Evolutionary conservation across 805 yeast genomes (phyloP), one percentile per base, ranked within the genome.

Genomic region (Metschnikowia aberdeeniae): DNA sequence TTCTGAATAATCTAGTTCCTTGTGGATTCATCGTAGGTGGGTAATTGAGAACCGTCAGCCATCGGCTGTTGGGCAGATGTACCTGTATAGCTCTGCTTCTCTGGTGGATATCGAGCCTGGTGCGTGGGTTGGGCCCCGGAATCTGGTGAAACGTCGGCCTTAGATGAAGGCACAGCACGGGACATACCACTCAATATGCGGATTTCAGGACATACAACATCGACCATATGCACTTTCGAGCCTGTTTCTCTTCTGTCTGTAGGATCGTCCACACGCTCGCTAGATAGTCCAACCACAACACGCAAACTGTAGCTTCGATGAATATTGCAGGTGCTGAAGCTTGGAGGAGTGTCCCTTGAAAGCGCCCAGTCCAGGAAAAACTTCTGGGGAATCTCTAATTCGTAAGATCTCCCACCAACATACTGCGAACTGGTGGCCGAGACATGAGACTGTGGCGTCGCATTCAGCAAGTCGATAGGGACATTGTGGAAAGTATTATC

Each of bases 311-410:
- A 78, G n/a, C 47, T 51, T 32, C 85, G 66, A 9, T 65, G 56
- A 19, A 83, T 69, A 54, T 80, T 81, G 54, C 86, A 81, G 4
- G 81, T 73, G 22, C 57, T 60, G 58, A 84, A 83, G 14, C 76
- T 61, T 2, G 87, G 86, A 2, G 81, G 64, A 4, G 77, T 61
- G 34, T 67, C 53, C 37, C 69, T 73, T 0, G 85, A 83, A 13
- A 78, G 49, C 3, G 63, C 57, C 35, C 78, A 70, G 48, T 67
- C 68, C 22, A 63, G 52, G 47, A 65, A 74, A 44, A 68, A 58
- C 37, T 63, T 55, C 19, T 49, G 50, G 0, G 81, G 79, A 14
- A 76, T 66, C 46, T 72, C 77, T n/a, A 74, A 49, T 49, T 76
- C 79, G 53, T 65, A 70, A 20, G 59, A 41, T 32, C 41, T 42